Percentiles rank a stretch among this genome's conserved stretches.
phyloP scores from a whole-genome alignment of 2,329 filamentous ascomycete species.

The Cryphonectria naterciae region DNA sequence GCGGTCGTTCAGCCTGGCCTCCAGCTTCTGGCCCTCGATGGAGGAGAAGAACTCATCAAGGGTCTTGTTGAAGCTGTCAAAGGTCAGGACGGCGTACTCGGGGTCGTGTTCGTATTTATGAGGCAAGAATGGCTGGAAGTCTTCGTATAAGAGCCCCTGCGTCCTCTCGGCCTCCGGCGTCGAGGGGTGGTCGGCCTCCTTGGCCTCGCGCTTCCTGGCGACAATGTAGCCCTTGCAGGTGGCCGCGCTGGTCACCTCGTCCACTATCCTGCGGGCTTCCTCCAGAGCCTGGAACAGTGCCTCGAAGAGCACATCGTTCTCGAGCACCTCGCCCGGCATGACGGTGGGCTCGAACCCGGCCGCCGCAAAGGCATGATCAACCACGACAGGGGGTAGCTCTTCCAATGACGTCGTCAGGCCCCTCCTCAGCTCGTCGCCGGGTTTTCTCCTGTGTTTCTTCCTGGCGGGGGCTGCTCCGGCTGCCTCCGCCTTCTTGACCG shows the following conservation, averaged over 20 bases:
- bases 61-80: conserved; percentile 86
- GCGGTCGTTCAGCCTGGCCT: conserved; percentile 79
- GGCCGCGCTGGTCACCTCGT: conserved; percentile 68
- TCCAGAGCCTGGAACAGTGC: conserved; percentile 70
- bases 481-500: conserved; percentile 61
- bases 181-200: conserved; percentile 33
- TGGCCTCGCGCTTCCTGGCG: conserved; percentile 61
- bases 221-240: conserved; percentile 84
- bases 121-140: conserved; percentile 92
- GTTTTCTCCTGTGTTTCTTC: conserved; percentile 75
- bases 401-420: conserved; percentile 82
- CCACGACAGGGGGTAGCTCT: conserved; percentile 83
- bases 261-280: conserved; percentile 71
- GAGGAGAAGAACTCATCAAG: conserved; percentile 98
- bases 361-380: conserved; percentile 81
- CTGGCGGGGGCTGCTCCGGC: conserved; percentile 47
- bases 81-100: conserved; percentile 70
- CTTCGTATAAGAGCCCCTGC: conserved; percentile 75
- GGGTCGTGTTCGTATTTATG: conserved; percentile 74
- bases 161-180: conserved; percentile 42
- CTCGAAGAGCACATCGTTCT: conserved; percentile 65
- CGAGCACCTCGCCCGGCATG: conserved; percentile 71
- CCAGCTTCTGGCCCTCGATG: conserved; percentile 88
- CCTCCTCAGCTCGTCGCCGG: conserved; percentile 75
- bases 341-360: conserved; percentile 70